These are phyloP conservation scores for Aspergillus haitiensis DNA, from an alignment of 495 filamentous ascomycete species.

Conservation along the genomic window DNA sequence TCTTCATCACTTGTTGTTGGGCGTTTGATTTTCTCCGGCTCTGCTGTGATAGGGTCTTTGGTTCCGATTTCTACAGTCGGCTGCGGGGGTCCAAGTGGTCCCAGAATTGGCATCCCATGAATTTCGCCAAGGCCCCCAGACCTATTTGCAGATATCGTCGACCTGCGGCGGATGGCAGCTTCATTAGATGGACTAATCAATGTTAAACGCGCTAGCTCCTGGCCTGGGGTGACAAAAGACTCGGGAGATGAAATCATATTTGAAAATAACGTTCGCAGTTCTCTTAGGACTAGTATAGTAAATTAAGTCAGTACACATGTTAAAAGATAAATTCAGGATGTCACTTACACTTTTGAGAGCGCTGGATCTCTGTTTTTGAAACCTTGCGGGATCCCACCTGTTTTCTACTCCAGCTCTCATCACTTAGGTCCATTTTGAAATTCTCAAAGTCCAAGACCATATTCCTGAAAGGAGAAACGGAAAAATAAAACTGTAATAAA, in stretches of 20 bases:
- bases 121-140: constrained; percentile 51
- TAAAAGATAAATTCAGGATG: neutral
- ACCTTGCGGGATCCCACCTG: constrained; percentile 65
- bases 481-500: constrained; percentile 92
- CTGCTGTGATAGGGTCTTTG: constrained; percentile 20
- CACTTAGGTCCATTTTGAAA: constrained; percentile 62
- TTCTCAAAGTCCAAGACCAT: constrained; percentile 73
- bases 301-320: neutral
- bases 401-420: constrained; percentile 59
- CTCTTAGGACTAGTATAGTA: constrained; percentile 57
- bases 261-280: constrained; percentile 71
- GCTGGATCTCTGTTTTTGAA: constrained; percentile 59
- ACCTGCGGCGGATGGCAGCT: constrained; percentile 56
- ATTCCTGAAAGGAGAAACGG: constrained; percentile 76
- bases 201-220: constrained; percentile 80
- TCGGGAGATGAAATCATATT: constrained; percentile 61
- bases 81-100: constrained; percentile 51
- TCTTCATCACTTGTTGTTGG: constrained; percentile 32
- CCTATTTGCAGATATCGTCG: constrained; percentile 47
- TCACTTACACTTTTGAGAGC: constrained; percentile 69
- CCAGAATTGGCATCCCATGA: constrained; percentile 50
- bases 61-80: constrained; percentile 23
- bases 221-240: constrained; percentile 62
- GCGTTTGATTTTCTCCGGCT: constrained; percentile 23
- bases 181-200: constrained; percentile 63